phyloP scores from a whole-genome alignment of 2,329 filamentous ascomycete species.

The Colletotrichum melonis region DNA sequence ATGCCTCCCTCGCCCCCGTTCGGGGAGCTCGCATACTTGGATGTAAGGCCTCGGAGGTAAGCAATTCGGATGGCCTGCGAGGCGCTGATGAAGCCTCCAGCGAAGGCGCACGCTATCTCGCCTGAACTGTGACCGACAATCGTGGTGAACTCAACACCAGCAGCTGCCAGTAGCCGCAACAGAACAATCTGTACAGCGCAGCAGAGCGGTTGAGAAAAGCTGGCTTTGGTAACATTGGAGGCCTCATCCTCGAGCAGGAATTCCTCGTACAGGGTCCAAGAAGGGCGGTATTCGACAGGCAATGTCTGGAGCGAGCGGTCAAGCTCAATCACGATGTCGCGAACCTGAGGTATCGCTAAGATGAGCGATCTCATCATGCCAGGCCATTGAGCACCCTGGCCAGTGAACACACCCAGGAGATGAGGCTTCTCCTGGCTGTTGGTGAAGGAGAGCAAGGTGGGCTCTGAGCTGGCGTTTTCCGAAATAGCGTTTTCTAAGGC shows the following conservation, averaged over 20 bases:
- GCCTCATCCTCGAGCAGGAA: slow-evolving; percentile 33
- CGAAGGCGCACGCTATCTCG: slow-evolving; percentile 62
- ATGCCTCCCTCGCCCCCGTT: slow-evolving; percentile 37
- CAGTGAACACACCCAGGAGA: slow-evolving; percentile 43
- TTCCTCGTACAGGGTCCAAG: slow-evolving; percentile 42
- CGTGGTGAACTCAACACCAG: slow-evolving; percentile 46
- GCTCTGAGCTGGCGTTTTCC: background rate
- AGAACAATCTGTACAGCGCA: slow-evolving; percentile 39
- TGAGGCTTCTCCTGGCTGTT: background rate
- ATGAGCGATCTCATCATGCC: slow-evolving; percentile 38
- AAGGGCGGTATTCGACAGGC: slow-evolving; percentile 38
- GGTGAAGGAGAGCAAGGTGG: background rate
- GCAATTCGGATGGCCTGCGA: slow-evolving; percentile 41
- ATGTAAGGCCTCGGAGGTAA: slow-evolving; percentile 37
- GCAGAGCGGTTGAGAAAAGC: slow-evolving; percentile 29
- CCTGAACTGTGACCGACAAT: slow-evolving; percentile 62
- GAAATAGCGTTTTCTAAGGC: slow-evolving; percentile 1
- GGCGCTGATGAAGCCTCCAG: slow-evolving; percentile 52
- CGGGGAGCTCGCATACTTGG: slow-evolving; percentile 8
- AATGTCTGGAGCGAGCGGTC: slow-evolving; percentile 37
- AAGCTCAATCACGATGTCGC: slow-evolving; percentile 38
- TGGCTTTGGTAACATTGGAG: slow-evolving; percentile 39
- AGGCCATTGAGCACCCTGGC: slow-evolving; percentile 47
- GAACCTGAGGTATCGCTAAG: slow-evolving; percentile 1
- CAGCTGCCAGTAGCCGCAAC: slow-evolving; percentile 40